Evolutionary conservation across 179 eudicot genomes (phyloP).

Genomic region (Sideroxylon spinosum): DNA sequence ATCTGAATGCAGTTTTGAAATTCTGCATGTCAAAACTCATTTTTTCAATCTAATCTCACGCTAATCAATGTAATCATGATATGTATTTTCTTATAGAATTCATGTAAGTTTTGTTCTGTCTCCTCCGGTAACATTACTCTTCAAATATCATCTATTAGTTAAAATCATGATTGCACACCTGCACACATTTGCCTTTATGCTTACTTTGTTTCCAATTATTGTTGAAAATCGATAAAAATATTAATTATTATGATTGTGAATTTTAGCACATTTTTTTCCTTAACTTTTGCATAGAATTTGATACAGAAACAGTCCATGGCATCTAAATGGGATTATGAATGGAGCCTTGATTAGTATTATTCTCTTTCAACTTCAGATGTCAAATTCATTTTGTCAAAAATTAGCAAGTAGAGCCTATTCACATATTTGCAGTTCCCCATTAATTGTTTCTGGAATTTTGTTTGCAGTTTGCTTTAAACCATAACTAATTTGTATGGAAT

Average conservation of each 20-base stretch:
- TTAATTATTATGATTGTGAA: not conserved
- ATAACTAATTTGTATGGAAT: not conserved
- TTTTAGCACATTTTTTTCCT: not conserved
- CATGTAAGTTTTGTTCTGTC: not conserved
- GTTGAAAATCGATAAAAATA: not conserved
- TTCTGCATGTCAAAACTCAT: not conserved
- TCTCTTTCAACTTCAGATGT: not conserved
- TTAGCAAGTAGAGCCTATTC: constrained; percentile 1
- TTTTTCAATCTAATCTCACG: not conserved
- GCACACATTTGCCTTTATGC: not conserved
- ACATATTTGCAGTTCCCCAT: not conserved
- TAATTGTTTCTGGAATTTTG: not conserved
- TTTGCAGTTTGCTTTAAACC: not conserved
- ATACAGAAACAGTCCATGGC: not conserved
- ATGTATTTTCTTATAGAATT: not conserved
- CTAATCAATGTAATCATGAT: no score
- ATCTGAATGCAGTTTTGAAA: not conserved
- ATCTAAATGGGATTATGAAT: no score
- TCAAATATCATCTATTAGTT: not conserved
- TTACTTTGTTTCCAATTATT: not conserved
- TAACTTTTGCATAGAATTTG: not conserved
- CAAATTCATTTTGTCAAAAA: not conserved
- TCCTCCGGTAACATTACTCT: not conserved
- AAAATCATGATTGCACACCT: not conserved
- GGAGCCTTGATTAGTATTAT: no score